Base-by-base conservation (phyloP, 2,329 filamentous ascomycete genomes). In the Orbilia ellipsospora region DNA sequence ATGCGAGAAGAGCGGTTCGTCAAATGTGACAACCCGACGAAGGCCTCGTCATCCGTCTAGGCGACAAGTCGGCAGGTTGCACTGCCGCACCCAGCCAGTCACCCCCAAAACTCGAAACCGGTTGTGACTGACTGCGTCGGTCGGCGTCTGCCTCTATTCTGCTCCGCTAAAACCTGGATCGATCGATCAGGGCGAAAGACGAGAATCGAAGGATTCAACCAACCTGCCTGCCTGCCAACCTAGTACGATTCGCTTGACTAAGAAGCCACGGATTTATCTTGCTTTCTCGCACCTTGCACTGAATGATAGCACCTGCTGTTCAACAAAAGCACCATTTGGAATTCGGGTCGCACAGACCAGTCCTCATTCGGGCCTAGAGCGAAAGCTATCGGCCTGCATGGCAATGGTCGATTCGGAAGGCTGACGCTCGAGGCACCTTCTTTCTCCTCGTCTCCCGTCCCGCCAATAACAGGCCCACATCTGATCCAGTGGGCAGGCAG, bases 361-460 rank as follows among this genome's bases (percentile, higher is more conserved):
- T 7, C 57, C 56, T 44, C 20, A 68, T 68, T 74, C 13, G 63
- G 70, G 50, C 59, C 50, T 59, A 74, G 31, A 56, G 64, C 57
- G 54, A 40, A 68, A 40, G 45, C 31, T 36, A 40, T 59, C 26
- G 23, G 23, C 57, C 42, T 56, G 57, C 48, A 55, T 23, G 55
- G 48, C 36, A 55, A 51, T 26, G 57, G 55, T 48, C 44, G 40
- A 52, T 59, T 48, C 42, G 36, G 20, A 72, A 74, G 70, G 70
- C 70, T 74, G 70, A 74, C 70, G 64, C 70, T 64, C 70, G 70
- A 74, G 70, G 70, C 70, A 68, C 63, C 63, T 60, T 72, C 48
- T 52, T 18, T 18, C 64, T 54, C 48, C 63, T 57, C 52, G 56
- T 61, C 69, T 73, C 45, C 69, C 69, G 62, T 54, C 69, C 70